Conservation (phyloP, 192 early-diverging fungal species). For the Backusella westeae region DNA sequence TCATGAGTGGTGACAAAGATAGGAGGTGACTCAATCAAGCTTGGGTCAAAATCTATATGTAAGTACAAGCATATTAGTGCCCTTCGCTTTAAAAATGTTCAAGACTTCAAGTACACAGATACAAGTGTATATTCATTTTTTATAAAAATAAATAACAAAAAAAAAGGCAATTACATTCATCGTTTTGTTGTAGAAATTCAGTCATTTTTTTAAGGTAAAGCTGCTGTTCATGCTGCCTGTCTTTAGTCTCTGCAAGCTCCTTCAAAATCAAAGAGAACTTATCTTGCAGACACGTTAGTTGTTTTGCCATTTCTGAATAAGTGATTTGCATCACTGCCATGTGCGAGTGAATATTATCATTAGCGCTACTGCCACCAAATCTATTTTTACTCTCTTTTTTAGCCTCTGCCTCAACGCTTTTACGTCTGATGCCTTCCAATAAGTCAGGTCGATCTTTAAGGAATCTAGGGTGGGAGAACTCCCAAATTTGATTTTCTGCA, state of each 20-base stretch:
- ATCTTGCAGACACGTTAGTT: conserved; percentile 70
- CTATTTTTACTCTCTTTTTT: not conserved
- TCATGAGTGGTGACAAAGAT: conserved; percentile 58
- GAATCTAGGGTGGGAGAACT: conserved; percentile 84
- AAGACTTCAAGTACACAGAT: not conserved
- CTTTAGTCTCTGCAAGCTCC: conserved; percentile 68
- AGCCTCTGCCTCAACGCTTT: conserved; percentile 80
- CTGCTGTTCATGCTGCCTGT: conserved; percentile 66
- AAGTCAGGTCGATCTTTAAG: conserved; percentile 70
- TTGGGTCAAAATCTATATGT: not conserved
- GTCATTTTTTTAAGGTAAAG: conserved; percentile 64
- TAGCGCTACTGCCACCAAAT: conserved; percentile 49
- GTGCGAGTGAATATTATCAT: conserved; percentile 70
- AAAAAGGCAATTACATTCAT: not conserved
- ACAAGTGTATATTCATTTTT: not conserved
- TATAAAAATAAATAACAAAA: not conserved
- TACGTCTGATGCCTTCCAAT: conserved; percentile 90
- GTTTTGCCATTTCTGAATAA: conserved; percentile 69
- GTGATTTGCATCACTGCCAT: conserved; percentile 74
- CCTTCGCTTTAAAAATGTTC: no score
- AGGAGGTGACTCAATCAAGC: conserved; percentile 26
- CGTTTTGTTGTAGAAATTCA: conserved; percentile 41
- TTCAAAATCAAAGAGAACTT: conserved; percentile 66
- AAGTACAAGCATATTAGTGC: not conserved
- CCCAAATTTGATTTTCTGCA: conserved; percentile 90